Conservation (phyloP, 2,329 filamentous ascomycete genomes). For the Aspergillus japonicus region DNA sequence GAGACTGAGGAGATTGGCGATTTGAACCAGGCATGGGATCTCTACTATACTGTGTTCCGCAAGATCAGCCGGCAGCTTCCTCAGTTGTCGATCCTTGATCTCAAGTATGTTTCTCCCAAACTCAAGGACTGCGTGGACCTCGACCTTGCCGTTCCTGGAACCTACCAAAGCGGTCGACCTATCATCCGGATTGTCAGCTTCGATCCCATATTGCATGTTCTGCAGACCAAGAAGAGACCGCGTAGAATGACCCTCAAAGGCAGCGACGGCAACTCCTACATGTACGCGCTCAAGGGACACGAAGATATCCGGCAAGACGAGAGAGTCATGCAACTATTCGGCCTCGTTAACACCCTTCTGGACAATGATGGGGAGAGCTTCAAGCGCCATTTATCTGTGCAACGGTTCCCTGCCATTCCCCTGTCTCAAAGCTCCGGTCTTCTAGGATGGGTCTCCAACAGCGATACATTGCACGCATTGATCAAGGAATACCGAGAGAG, state of each 20-base stretch:
- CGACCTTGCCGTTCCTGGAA: slow-evolving; percentile 92
- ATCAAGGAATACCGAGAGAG: slow-evolving; percentile 97
- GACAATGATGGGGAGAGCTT: slow-evolving; percentile 93
- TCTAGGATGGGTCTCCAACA: slow-evolving; percentile 95
- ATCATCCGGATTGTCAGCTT: slow-evolving; percentile 86
- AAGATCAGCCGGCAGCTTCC: slow-evolving; percentile 91
- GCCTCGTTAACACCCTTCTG: slow-evolving; percentile 92
- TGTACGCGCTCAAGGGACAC: slow-evolving; percentile 94
- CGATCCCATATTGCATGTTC: slow-evolving; percentile 84
- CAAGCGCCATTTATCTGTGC: slow-evolving; percentile 94
- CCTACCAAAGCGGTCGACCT: slow-evolving; percentile 76
- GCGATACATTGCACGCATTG: slow-evolving; percentile 91
- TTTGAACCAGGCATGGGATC: slow-evolving; percentile 96
- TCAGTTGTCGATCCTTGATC: slow-evolving; percentile 85
- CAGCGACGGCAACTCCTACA: slow-evolving; percentile 83
- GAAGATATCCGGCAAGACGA: slow-evolving; percentile 99
- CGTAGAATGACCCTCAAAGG: slow-evolving; percentile 84
- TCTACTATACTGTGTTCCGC: slow-evolving; percentile 98
- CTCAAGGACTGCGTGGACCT: slow-evolving; percentile 81
- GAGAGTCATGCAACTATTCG: slow-evolving; percentile 98
- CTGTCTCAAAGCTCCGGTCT: slow-evolving; percentile 95
- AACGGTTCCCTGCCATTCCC: slow-evolving; percentile 94
- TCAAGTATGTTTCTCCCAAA: slow-evolving; percentile 96
- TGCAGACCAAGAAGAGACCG: slow-evolving; percentile 94
- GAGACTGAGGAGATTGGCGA: slow-evolving; percentile 87